Evolutionary conservation across 306 rosid genomes (phyloP).

Genomic region (Prunus campanulata): DNA sequence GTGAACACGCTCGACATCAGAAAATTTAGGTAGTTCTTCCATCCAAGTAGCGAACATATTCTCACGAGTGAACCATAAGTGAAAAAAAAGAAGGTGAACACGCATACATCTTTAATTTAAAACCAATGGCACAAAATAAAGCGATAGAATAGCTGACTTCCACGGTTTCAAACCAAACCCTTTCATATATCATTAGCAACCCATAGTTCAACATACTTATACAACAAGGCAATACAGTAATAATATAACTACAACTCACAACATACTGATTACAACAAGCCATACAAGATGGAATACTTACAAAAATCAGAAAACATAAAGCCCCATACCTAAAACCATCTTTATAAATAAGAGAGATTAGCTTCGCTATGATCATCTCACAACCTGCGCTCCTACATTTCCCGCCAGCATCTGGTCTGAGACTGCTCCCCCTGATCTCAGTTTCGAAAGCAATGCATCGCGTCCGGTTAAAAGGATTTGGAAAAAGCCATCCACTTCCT

Average conservation of each 20-base stretch:
- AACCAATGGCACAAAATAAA: not conserved
- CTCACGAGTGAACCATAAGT: not conserved
- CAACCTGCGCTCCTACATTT: conserved; percentile 25
- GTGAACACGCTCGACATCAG: not conserved
- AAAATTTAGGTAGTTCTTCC: not conserved
- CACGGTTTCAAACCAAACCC: conserved; percentile 8
- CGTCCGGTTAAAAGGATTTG: conserved; percentile 60
- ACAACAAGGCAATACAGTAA: conserved; percentile 29
- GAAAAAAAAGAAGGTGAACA: not conserved
- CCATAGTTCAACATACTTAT: conserved; percentile 33
- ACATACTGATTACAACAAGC: conserved; percentile 35
- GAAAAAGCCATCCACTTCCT: conserved; percentile 70
- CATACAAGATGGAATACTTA: conserved; percentile 35
- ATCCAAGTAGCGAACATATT: not conserved
- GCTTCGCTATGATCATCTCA: conserved; percentile 26
- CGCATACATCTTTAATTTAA: no score
- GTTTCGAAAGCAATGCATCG: conserved; percentile 53
- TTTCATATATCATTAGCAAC: conserved; percentile 29
- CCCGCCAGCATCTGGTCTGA: conserved; percentile 22
- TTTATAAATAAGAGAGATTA: conserved; percentile 16
- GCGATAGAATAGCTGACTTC: not conserved
- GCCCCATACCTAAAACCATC: conserved; percentile 33
- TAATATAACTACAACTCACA: conserved; percentile 22
- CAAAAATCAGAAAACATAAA: conserved; percentile 36
- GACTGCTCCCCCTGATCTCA: conserved; percentile 48